Evolutionary conservation across 129 eudicot genomes (phyloP).

Genomic region (Cynara cardunculus): DNA sequence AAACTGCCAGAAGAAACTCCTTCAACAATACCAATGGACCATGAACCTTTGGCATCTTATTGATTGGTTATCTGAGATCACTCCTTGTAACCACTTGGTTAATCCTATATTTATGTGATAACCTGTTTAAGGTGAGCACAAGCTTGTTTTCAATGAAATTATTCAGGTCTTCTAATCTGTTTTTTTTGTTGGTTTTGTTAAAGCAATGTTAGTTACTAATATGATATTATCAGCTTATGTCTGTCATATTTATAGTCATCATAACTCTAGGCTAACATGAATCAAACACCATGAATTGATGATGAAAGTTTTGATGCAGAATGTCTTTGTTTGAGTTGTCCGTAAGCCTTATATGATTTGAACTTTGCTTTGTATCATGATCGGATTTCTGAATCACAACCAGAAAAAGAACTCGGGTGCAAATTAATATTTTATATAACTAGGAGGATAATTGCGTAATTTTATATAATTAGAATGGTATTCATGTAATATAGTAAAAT

Average conservation of each 20-base stretch:
- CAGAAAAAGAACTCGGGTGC: neutral
- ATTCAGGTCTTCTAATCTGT: neutral
- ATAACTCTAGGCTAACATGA: neutral
- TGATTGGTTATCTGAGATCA: neutral
- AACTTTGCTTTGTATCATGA: neutral
- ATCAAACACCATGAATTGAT: neutral
- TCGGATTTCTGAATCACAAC: neutral
- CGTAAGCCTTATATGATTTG: neutral
- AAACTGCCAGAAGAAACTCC: conserved; percentile 70
- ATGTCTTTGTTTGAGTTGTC: neutral
- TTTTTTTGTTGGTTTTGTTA: neutral
- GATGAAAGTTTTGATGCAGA: neutral
- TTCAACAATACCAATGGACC: conserved; percentile 38
- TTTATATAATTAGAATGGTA: too few species aligned
- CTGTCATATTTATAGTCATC: neutral
- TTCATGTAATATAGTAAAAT: too few species aligned
- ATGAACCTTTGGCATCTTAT: neutral
- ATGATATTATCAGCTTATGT: neutral
- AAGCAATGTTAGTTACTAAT: neutral
- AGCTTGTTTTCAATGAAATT: neutral
- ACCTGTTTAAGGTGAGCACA: neutral
- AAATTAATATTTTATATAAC: too few species aligned
- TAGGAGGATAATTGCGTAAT: too few species aligned
- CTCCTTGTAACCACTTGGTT: neutral
- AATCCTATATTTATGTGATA: neutral